Conservation (phyloP, 2,329 filamentous ascomycete species). For the Venturia aucupariae region DNA sequence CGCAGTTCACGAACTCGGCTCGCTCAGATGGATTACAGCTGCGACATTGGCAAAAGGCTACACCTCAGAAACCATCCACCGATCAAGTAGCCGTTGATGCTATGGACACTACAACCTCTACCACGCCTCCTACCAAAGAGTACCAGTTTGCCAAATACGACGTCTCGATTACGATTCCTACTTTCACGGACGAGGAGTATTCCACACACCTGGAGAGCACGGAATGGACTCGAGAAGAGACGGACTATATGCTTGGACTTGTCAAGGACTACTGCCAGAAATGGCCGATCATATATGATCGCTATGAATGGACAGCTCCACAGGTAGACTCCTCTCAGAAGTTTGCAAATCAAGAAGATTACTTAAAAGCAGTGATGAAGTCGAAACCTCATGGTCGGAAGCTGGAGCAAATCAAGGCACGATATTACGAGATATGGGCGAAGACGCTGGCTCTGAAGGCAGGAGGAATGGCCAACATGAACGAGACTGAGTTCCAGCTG, state of each 20-base stretch:
- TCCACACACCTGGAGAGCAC: slow-evolving; percentile 59
- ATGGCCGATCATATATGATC: slow-evolving; percentile 87
- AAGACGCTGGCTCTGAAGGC: slow-evolving; percentile 32
- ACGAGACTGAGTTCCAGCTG: slow-evolving; percentile 67
- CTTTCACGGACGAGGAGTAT: slow-evolving; percentile 85
- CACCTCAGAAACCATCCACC: slow-evolving; percentile 20
- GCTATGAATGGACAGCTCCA: slow-evolving; percentile 63
- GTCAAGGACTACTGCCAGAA: slow-evolving; percentile 74
- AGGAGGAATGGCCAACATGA: slow-evolving; percentile 52
- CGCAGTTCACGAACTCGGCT: slow-evolving; percentile 67
- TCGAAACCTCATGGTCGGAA: slow-evolving; percentile 45
- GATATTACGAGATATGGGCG: slow-evolving; percentile 75
- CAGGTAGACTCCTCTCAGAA: slow-evolving; percentile 17
- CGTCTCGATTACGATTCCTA: slow-evolving; percentile 64
- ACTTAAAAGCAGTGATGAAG: slow-evolving; percentile 15
- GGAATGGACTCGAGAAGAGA: slow-evolving; percentile 88
- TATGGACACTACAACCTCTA: slow-evolving; percentile 15
- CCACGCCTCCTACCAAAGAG: slow-evolving; percentile 34
- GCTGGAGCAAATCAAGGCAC: slow-evolving; percentile 83
- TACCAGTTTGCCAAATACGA: slow-evolving; percentile 79
- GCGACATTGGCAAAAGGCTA: slow-evolving; percentile 65
- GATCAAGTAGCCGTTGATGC: slow-evolving; percentile 28
- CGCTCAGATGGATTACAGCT: slow-evolving; percentile 63
- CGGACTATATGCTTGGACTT: slow-evolving; percentile 75
- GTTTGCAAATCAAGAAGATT: slow-evolving; percentile 7